These are phyloP conservation scores for Hypoxylon fragiforme DNA, from an alignment of 495 filamentous ascomycete genomes.

Conservation along the genomic window DNA sequence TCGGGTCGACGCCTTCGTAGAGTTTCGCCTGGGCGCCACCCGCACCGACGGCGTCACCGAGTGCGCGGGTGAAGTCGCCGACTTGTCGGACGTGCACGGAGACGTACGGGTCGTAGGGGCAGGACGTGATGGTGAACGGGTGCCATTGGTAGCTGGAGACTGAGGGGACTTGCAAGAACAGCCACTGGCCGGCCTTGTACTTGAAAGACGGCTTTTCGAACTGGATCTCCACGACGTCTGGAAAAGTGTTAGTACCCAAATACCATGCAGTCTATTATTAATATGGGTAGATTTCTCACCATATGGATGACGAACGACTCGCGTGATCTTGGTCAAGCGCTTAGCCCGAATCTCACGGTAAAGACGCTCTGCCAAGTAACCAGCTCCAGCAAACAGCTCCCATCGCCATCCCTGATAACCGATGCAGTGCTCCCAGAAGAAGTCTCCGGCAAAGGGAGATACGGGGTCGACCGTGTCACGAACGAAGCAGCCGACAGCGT, in stretches of 20 bases:
- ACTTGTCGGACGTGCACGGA: slow-evolving; percentile 95
- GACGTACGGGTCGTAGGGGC: slow-evolving; percentile 91
- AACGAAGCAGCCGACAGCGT: slow-evolving; percentile 95
- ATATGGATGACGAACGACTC: slow-evolving; percentile 96
- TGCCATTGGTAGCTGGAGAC: slow-evolving; percentile 94
- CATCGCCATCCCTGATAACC: slow-evolving; percentile 98
- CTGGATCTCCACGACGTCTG: slow-evolving; percentile 95
- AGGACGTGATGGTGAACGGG: slow-evolving; percentile 99
- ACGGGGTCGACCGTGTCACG: slow-evolving; percentile 69
- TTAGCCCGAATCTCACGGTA: slow-evolving; percentile 88
- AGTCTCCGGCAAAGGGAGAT: slow-evolving; percentile 78
- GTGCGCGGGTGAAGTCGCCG: slow-evolving; percentile 86
- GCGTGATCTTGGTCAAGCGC: slow-evolving; percentile 83
- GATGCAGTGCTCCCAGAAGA: slow-evolving; percentile 91
- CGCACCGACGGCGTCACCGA: slow-evolving; percentile 91
- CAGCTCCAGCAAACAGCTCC: slow-evolving; percentile 83
- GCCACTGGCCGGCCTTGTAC: slow-evolving; percentile 98
- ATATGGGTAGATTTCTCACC: slow-evolving; percentile 56
- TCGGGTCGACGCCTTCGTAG: slow-evolving; percentile 86
- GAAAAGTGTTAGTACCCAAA: slow-evolving; percentile 36
- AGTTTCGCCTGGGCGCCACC: slow-evolving; percentile 80
- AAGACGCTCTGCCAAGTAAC: slow-evolving; percentile 87
- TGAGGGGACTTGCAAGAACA: slow-evolving; percentile 90
- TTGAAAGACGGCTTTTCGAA: slow-evolving; percentile 95
- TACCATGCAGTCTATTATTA: slow-evolving; percentile 2